A percentile compares a stretch with the other conserved stretches of the same genome.
phyloP scores from a whole-genome alignment of 768 basidiomycete species.

The Macrolepiota dolichaula region DNA sequence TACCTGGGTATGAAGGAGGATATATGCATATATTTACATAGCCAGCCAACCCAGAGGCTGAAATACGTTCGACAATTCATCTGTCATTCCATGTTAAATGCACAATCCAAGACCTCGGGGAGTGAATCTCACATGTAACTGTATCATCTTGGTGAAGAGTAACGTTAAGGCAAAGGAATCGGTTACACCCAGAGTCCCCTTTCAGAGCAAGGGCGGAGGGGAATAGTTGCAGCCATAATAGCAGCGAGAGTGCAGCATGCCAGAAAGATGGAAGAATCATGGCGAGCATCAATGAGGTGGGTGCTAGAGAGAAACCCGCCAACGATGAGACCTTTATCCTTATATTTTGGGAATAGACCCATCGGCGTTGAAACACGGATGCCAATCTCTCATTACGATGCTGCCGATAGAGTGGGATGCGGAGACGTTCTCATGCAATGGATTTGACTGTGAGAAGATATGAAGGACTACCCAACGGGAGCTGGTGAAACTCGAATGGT shows the following conservation, averaged over 20 bases:
- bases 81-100: slow-evolving; percentile 22
- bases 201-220: slow-evolving; percentile 25
- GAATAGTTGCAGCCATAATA: slow-evolving; percentile 20
- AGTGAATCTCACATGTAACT: slow-evolving; percentile 38
- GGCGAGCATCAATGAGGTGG: neutral
- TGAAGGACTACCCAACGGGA: slow-evolving; percentile 20
- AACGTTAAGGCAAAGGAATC: slow-evolving; percentile 45
- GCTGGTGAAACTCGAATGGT: slow-evolving; percentile 18
- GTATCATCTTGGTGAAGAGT: slow-evolving; percentile 33
- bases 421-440: slow-evolving; percentile 6
- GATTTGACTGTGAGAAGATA: slow-evolving; percentile 1
- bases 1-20: neutral
- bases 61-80: slow-evolving; percentile 39
- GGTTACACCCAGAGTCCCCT: slow-evolving; percentile 42
- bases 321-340: neutral
- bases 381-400: neutral
- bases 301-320: neutral
- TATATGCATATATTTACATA: slow-evolving; percentile 31
- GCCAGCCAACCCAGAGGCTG: slow-evolving; percentile 51
- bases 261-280: slow-evolving; percentile 13
- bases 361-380: neutral
- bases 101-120: neutral
- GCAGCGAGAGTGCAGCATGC: slow-evolving; percentile 11
- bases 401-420: neutral
- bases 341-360: slow-evolving; percentile 3